A percentile compares a stretch with the other conserved stretches of the same genome.
Conservation (phyloP, 1,284 basidiomycete species). For the Lentinula novae-zelandiae region DNA sequence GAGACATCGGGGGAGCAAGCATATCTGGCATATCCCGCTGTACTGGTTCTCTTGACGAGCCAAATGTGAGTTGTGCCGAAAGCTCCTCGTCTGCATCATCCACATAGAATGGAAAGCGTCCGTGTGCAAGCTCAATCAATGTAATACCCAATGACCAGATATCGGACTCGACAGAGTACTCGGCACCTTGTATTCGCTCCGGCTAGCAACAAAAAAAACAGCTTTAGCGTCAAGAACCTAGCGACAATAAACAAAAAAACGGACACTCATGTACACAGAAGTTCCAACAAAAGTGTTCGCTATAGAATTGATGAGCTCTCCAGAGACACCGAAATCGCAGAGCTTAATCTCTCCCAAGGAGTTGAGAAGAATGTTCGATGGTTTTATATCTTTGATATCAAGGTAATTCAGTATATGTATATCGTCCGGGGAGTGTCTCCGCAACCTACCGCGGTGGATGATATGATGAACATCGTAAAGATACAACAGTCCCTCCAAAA, state of each 20-base stretch:
- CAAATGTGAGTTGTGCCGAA: not conserved
- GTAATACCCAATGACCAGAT: constrained; percentile 97
- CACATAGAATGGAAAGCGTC: constrained; percentile 82
- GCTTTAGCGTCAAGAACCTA: constrained; percentile 4
- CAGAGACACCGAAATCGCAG: constrained; percentile 98
- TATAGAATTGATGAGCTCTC: constrained; percentile 97
- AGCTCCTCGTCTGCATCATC: constrained; percentile 53
- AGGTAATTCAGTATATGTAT: no score
- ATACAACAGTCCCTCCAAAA: constrained; percentile 91
- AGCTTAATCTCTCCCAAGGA: constrained; percentile 92
- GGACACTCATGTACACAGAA: constrained; percentile 97
- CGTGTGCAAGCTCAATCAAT: constrained; percentile 89
- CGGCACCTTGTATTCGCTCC: constrained; percentile 96
- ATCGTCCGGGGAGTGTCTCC: not conserved
- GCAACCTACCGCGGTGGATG: constrained; percentile 86
- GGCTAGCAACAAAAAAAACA: constrained; percentile 53
- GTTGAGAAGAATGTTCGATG: constrained; percentile 95
- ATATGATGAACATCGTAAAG: constrained; percentile 97
- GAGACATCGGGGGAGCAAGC: not conserved
- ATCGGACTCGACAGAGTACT: constrained; percentile 97
- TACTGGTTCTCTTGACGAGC: not conserved
- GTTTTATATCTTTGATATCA: constrained; percentile 82
- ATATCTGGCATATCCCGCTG: constrained; percentile 26
- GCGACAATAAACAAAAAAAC: constrained; percentile 3
- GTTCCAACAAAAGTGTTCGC: constrained; percentile 99